A percentile compares a stretch with the other conserved stretches of the same genome.
Conservation (phyloP, 2,329 filamentous ascomycete genomes). For the Alternaria gaisen region DNA sequence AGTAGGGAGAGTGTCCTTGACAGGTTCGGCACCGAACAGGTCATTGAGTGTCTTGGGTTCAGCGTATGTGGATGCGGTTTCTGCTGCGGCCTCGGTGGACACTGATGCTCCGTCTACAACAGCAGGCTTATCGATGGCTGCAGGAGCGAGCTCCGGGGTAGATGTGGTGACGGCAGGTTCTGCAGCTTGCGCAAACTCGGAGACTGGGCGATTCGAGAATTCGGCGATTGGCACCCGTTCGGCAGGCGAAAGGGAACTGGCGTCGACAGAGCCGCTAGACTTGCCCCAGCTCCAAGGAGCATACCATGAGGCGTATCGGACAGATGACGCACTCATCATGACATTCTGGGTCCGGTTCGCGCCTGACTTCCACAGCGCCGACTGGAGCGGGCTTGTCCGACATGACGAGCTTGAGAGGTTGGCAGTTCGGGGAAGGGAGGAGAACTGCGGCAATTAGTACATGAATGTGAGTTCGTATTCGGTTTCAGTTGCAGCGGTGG, state of each 20-base stretch:
- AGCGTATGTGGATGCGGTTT: slow-evolving; percentile 12
- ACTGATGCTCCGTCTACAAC: slow-evolving; percentile 36
- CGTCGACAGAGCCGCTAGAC: slow-evolving; percentile 34
- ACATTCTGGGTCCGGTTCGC: slow-evolving; percentile 25
- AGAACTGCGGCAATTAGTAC: slow-evolving; percentile 41
- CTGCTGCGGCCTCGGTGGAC: slow-evolving; percentile 13
- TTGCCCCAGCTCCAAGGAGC: slow-evolving; percentile 48
- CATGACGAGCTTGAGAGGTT: slow-evolving; percentile 28
- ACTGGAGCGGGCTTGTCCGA: slow-evolving; percentile 38
- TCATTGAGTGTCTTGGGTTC: slow-evolving; percentile 33
- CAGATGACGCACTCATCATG: slow-evolving; percentile 35
- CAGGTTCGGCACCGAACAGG: slow-evolving; percentile 26
- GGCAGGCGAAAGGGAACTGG: slow-evolving; percentile 20
- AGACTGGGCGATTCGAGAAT: slow-evolving; percentile 25
- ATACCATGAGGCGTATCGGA: slow-evolving; percentile 48
- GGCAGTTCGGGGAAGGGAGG: slow-evolving; percentile 38
- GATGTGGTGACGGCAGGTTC: slow-evolving; percentile 40
- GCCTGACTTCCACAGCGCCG: slow-evolving; percentile 38
- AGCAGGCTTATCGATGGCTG: slow-evolving; percentile 45
- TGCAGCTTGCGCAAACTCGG: slow-evolving; percentile 18
- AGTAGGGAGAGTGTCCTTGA: slow-evolving; percentile 24
- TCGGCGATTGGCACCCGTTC: slow-evolving; percentile 31
- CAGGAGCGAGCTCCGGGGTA: slow-evolving; percentile 48
- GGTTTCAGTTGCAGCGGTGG: background rate
- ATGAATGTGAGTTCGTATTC: background rate